These are phyloP conservation scores for Phytophthora pluvialis DNA, from an alignment of 352 stramenopile species.

Conservation along the genomic window DNA sequence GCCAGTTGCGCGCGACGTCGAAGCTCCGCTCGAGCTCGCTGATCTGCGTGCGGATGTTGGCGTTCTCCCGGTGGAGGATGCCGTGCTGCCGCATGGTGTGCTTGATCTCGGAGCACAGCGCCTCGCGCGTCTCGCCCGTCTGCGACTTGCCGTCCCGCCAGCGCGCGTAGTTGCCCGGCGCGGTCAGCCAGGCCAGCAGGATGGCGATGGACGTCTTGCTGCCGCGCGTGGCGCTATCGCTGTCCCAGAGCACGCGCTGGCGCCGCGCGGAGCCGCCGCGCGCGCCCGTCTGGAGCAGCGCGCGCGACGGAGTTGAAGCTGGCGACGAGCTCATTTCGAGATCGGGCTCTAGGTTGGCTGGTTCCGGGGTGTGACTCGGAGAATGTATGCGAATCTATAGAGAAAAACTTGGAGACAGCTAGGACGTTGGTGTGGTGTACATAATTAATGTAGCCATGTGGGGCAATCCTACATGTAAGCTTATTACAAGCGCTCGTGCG, in stretches of 20 bases:
- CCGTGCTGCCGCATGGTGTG: slow-evolving; percentile 60
- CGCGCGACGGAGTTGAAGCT: slow-evolving; percentile 16
- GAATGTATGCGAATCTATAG: slow-evolving; percentile 17
- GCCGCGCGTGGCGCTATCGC: slow-evolving; percentile 60
- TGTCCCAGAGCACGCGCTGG: slow-evolving; percentile 83
- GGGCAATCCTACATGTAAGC: no score
- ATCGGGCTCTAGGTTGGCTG: slow-evolving; percentile 13
- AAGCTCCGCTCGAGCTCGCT: slow-evolving; percentile 77
- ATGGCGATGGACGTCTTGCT: slow-evolving; percentile 79
- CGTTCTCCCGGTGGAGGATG: slow-evolving; percentile 76
- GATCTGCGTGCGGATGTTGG: slow-evolving; percentile 85
- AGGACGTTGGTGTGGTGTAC: not conserved
- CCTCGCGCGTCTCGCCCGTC: slow-evolving; percentile 72
- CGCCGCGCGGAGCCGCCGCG: slow-evolving; percentile 30
- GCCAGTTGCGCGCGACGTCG: slow-evolving; percentile 57
- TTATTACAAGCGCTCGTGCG: no score
- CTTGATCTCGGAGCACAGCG: slow-evolving; percentile 80
- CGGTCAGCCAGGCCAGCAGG: slow-evolving; percentile 71
- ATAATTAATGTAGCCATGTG: not conserved
- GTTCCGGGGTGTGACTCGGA: slow-evolving; percentile 3
- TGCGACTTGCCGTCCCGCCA: slow-evolving; percentile 74
- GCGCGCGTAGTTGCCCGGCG: slow-evolving; percentile 67
- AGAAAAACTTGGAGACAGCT: not conserved
- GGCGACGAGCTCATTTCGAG: slow-evolving; percentile 21
- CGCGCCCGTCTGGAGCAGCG: not conserved